Percentiles rank a stretch among this genome's conserved stretches.
Conservation (phyloP, 345 rosid genomes). For the Linum lewisii region DNA sequence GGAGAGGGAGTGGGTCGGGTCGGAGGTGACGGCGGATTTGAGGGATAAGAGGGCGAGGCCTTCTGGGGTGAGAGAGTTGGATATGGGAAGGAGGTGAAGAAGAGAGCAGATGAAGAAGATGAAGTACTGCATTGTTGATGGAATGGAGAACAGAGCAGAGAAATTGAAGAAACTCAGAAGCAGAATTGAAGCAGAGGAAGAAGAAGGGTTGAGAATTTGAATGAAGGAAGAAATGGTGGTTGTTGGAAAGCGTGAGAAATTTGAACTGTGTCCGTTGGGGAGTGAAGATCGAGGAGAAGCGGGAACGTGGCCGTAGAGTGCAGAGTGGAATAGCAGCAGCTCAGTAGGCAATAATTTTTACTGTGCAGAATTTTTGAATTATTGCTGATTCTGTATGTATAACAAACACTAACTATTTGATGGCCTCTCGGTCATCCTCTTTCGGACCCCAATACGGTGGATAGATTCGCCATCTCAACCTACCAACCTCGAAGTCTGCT, state of each 20-base stretch:
- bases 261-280: constrained; percentile 3
- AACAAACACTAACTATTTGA: too few relatives aligned
- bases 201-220: constrained; percentile 17
- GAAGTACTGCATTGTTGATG: constrained; percentile 7
- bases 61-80: constrained; percentile 47
- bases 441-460: too few relatives aligned
- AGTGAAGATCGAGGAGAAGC: constrained; percentile 7
- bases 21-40: constrained; percentile 55
- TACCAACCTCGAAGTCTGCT: too few relatives aligned
- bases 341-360: background rate
- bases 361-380: background rate
- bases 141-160: too few relatives aligned
- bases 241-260: constrained; percentile 2
- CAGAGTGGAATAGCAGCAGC: background rate
- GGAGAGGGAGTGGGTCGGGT: constrained; percentile 46
- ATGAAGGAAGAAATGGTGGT: background rate
- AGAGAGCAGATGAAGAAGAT: constrained; percentile 1
- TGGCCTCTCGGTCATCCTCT: too few relatives aligned
- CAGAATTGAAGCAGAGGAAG: constrained; percentile 10
- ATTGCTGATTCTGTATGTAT: too few relatives aligned
- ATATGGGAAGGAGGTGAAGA: constrained; percentile 9
- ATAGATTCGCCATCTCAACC: too few relatives aligned
- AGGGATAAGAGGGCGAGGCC: constrained; percentile 88
- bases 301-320: background rate
- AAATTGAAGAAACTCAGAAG: background rate